Percentiles rank a stretch among this genome's conserved stretches.
These are phyloP conservation scores for Tricholoma matsutake DNA, from an alignment of 768 basidiomycete species.

Conservation along the genomic window DNA sequence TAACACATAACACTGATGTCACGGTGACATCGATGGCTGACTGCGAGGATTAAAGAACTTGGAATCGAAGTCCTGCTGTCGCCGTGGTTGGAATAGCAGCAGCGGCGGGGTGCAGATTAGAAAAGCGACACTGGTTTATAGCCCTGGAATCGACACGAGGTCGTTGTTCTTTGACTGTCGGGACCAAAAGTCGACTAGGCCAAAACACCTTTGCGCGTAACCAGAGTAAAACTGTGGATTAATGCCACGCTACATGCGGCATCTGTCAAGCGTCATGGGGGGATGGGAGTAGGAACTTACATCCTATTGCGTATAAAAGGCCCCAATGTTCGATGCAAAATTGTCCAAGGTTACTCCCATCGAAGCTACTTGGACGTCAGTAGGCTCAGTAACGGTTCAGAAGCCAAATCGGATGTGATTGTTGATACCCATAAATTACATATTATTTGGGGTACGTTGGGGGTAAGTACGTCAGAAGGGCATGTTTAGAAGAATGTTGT, in stretches of 20 bases:
- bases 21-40: constrained; percentile 13
- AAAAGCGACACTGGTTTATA: background rate
- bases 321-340: no score
- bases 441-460: no score
- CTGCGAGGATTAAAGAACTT: constrained; percentile 4
- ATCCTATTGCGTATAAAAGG: no score
- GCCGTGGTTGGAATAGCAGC: constrained; percentile 8
- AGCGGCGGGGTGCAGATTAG: constrained; percentile 6
- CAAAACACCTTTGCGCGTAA: no score
- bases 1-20: no score
- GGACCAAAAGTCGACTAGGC: no score
- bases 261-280: background rate
- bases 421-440: background rate
- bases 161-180: background rate
- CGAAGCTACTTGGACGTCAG: no score
- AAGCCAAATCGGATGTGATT: constrained; percentile 37
- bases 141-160: background rate
- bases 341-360: background rate
- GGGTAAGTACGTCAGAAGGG: no score
- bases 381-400: constrained; percentile 31
- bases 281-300: background rate
- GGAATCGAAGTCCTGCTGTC: background rate
- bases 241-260: background rate
- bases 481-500: no score
- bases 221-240: background rate